Evolutionary conservation across 495 filamentous ascomycete species (phyloP), one percentile per base, ranked within the genome.

Genomic region (Neurospora sp.): DNA sequence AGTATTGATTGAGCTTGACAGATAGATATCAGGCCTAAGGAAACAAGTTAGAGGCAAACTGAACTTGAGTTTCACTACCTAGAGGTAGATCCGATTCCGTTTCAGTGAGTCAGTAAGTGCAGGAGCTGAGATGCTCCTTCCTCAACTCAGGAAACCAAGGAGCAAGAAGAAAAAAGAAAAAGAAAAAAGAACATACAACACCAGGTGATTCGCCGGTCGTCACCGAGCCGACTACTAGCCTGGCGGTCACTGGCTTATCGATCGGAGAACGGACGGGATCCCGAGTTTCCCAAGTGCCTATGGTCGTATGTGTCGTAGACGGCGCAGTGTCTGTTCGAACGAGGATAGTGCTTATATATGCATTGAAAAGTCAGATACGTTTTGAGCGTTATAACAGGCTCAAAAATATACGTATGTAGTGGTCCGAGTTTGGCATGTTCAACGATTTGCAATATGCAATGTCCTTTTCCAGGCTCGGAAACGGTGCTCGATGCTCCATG

Each of bases 201-300:
- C 45, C 45, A 53, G 20, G 45, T 53, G n/a, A 53, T 53, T 53
- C 45, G 45, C 42, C 42, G n/a, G 18, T 20, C 42, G 42, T 45
- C 42, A 45, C 42, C 42, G 42, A 45, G n/a, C 42, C 42, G 42
- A 45, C 42, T 53, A 53, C 45, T 53, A 0, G 45, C 20, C 45
- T 53, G 45, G 20, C 45, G 45, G 45, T 53, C 20, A 53, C 45
- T 53, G n/a, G 79, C 77, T 83, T 81, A 78, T 81, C 80, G 81
- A 83, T 78, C 83, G 82, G 80, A 82, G 84, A 85, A 81, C 84
- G 81, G 83, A 86, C 84, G 83, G 84, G 82, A 83, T 82, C 79
- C 83, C 84, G 82, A 81, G 75, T 81, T 80, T 84, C 82, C n/a
- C 45, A 12, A 20, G 45, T 53, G n/a, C 44, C 44, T 47, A 47